Evolutionary conservation across 495 filamentous ascomycete genomes (phyloP).

Genomic region (Viridothelium virens): DNA sequence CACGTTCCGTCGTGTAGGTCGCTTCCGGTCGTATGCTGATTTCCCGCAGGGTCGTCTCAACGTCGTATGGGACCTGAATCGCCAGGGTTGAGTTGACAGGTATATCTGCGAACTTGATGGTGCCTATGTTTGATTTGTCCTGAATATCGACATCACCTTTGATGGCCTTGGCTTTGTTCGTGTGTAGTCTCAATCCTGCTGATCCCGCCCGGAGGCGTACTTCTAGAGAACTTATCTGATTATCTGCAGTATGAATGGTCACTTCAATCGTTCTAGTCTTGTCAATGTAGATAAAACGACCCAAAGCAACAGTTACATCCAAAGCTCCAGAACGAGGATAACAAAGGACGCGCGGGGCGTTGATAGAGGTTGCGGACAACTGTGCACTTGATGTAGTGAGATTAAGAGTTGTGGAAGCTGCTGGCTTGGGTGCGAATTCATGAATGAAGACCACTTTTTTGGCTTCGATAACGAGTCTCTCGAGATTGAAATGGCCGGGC

Average conservation of each 20-base stretch:
- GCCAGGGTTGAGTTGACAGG: slow-evolving; percentile 41
- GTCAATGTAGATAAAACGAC: slow-evolving; percentile 63
- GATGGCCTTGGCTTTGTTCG: slow-evolving; percentile 56
- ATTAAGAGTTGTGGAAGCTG: slow-evolving; percentile 24
- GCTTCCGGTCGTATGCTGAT: slow-evolving; percentile 72
- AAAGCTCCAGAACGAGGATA: slow-evolving; percentile 45
- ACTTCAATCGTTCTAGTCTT: slow-evolving; percentile 68
- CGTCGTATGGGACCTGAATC: slow-evolving; percentile 71
- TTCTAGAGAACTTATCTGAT: slow-evolving; percentile 59
- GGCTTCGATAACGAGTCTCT: slow-evolving; percentile 59
- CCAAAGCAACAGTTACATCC: slow-evolving; percentile 43
- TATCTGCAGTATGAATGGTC: slow-evolving; percentile 65
- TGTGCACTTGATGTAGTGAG: slow-evolving; percentile 34
- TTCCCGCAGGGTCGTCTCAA: slow-evolving; percentile 67
- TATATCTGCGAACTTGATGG: slow-evolving; percentile 57
- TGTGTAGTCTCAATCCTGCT: slow-evolving; percentile 77
- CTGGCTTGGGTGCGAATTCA: slow-evolving; percentile 39
- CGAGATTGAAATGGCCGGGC: slow-evolving; percentile 67
- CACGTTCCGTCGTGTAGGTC: slow-evolving; percentile 64
- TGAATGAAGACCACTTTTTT: slow-evolving; percentile 63
- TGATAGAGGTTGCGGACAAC: slow-evolving; percentile 34
- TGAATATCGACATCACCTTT: slow-evolving; percentile 47
- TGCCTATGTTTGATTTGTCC: slow-evolving; percentile 55
- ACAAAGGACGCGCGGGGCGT: slow-evolving; percentile 42
- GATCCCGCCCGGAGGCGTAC: slow-evolving; percentile 73